Evolutionary conservation across 352 stramenopile genomes (phyloP).

Genomic region (Peronospora belbahrii): DNA sequence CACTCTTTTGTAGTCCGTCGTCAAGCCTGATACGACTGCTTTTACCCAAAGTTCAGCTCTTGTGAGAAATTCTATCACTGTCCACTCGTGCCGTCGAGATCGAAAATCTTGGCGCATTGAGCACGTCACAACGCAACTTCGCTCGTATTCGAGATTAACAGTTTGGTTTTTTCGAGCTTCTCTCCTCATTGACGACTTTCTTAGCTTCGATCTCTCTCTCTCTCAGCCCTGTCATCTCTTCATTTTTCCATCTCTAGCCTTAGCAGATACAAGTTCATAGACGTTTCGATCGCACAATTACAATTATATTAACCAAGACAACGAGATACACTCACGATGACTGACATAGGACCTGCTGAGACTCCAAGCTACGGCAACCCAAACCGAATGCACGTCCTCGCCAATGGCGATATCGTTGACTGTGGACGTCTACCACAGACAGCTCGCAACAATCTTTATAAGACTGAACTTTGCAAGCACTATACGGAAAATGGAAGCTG

Average conservation of each 20-base stretch:
- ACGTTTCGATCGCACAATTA: background rate
- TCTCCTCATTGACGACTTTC: background rate
- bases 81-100: slow-evolving; percentile 11
- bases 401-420: slow-evolving; percentile 83
- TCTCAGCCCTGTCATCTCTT: slow-evolving; percentile 15
- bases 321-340: slow-evolving; percentile 28
- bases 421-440: slow-evolving; percentile 66
- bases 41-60: slow-evolving; percentile 27
- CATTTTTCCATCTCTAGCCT: slow-evolving; percentile 4
- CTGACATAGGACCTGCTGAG: slow-evolving; percentile 25
- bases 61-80: slow-evolving; percentile 32
- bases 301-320: slow-evolving; percentile 2
- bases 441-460: slow-evolving; percentile 86
- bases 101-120: background rate
- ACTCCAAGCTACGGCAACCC: slow-evolving; percentile 37
- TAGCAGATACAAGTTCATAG: slow-evolving; percentile 12
- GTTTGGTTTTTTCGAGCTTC: slow-evolving; percentile 1
- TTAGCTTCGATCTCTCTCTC: slow-evolving; percentile 8
- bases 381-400: slow-evolving; percentile 67
- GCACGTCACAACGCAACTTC: slow-evolving; percentile 35
- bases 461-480: slow-evolving; percentile 89
- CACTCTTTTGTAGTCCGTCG: slow-evolving; percentile 27
- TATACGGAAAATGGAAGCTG: slow-evolving; percentile 83
- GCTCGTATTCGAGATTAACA: slow-evolving; percentile 18
- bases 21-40: slow-evolving; percentile 34